These are phyloP conservation scores for Clarireedia homoeocarpa DNA, from an alignment of 2,329 filamentous ascomycete species.

Conservation along the genomic window DNA sequence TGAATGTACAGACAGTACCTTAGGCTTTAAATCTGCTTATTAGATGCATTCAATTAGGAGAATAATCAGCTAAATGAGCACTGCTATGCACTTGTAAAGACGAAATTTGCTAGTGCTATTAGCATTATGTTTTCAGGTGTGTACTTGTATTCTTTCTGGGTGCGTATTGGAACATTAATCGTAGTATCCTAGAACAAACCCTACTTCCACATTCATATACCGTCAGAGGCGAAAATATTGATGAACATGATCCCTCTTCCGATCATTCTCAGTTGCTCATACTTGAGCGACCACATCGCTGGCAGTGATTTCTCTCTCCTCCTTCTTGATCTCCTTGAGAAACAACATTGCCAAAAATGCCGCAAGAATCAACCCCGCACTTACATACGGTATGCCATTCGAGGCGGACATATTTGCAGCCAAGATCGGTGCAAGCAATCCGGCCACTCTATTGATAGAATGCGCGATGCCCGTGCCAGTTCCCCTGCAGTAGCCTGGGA, in stretches of 20 bases:
- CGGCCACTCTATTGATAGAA: slow-evolving; percentile 61
- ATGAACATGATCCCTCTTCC: no score
- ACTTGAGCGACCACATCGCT: no score
- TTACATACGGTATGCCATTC: slow-evolving; percentile 48
- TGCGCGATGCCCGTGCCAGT: slow-evolving; percentile 66
- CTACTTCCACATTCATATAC: no score
- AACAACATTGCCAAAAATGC: slow-evolving; percentile 52
- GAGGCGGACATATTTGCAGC: slow-evolving; percentile 41
- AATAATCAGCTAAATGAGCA: no score
- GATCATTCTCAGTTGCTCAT: no score
- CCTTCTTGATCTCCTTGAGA: slow-evolving; percentile 36
- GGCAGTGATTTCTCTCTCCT: not conserved
- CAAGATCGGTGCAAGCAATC: slow-evolving; percentile 60
- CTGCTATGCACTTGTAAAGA: no score
- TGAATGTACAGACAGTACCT: not conserved
- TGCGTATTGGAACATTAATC: no score
- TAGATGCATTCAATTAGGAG: not conserved
- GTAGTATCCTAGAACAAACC: no score
- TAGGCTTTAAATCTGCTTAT: not conserved
- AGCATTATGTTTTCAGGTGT: no score
- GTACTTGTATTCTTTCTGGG: no score
- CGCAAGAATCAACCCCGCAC: slow-evolving; percentile 47
- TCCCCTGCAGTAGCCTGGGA: slow-evolving; percentile 63
- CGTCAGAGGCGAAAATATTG: no score
- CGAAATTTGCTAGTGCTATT: no score